Conservation (phyloP, 2,329 filamentous ascomycete species). For the Phaeosphaeria sp. region DNA sequence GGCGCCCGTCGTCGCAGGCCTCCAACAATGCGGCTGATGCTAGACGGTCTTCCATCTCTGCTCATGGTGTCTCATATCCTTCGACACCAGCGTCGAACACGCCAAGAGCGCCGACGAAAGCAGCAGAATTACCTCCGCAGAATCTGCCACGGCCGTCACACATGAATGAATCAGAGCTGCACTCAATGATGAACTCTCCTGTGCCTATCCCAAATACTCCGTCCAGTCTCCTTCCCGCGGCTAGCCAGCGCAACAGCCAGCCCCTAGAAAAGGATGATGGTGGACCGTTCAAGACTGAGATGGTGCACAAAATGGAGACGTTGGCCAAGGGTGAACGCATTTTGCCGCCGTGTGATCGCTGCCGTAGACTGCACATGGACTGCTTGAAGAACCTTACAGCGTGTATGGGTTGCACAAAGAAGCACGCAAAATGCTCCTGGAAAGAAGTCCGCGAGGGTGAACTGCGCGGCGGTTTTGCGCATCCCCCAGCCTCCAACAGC, state of each 20-base stretch:
- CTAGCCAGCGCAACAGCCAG: constrained; percentile 46
- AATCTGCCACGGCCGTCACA: constrained; percentile 30
- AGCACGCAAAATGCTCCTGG: constrained; percentile 89
- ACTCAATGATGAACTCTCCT: constrained; percentile 52
- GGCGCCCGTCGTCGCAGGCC: constrained; percentile 41
- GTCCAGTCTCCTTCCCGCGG: constrained; percentile 58
- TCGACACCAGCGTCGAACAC: constrained; percentile 26
- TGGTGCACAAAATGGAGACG: constrained; percentile 77
- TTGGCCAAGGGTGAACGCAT: constrained; percentile 76
- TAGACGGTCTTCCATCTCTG: constrained; percentile 36
- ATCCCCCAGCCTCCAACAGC: constrained; percentile 29
- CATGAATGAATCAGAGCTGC: constrained; percentile 48
- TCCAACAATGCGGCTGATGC: constrained; percentile 29
- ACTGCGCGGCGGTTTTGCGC: constrained; percentile 44
- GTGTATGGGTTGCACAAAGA: constrained; percentile 86
- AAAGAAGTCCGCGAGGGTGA: constrained; percentile 80
- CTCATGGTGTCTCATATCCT: constrained; percentile 34
- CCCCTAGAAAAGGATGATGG: constrained; percentile 61
- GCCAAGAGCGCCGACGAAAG: constrained; percentile 39
- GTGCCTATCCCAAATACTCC: constrained; percentile 64
- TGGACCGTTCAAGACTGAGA: constrained; percentile 67
- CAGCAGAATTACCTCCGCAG: constrained; percentile 22
- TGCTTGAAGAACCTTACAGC: constrained; percentile 87
- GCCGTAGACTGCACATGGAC: constrained; percentile 77
- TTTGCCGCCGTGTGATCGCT: constrained; percentile 83